A percentile compares a stretch with the other conserved stretches of the same genome.
Conservation (phyloP, 129 eudicot species). For the Escallonia rubra region DNA sequence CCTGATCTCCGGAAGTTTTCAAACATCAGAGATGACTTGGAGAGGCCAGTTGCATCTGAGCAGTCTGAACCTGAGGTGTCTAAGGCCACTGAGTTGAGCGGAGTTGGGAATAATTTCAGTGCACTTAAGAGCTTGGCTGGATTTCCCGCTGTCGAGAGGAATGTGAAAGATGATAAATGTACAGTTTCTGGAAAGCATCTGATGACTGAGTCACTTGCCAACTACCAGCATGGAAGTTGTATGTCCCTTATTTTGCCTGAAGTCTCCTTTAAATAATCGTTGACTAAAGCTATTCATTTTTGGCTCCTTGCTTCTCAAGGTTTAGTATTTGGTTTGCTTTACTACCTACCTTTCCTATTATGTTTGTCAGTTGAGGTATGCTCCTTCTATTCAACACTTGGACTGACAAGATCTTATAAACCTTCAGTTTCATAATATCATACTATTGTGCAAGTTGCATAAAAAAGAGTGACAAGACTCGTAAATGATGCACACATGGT, state of each 20-base stretch:
- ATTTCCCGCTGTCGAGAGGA: slow-evolving; percentile 37
- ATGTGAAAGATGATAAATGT: slow-evolving; percentile 43
- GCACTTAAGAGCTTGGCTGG: slow-evolving; percentile 30
- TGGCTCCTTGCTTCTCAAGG: too few species aligned
- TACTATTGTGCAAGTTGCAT: too few species aligned
- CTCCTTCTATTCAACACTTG: too few species aligned
- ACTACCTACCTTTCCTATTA: too few species aligned
- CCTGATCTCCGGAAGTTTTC: slow-evolving; percentile 43
- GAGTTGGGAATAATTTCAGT: slow-evolving; percentile 29
- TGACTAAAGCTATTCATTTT: too few species aligned
- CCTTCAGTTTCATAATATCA: too few species aligned
- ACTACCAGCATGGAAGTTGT: slow-evolving; percentile 54
- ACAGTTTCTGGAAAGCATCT: slow-evolving; percentile 37
- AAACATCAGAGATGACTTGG: slow-evolving; percentile 51
- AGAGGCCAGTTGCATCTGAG: slow-evolving; percentile 35
- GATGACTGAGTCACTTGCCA: slow-evolving; percentile 29
- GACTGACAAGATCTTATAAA: too few species aligned
- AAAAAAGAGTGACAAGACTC: too few species aligned
- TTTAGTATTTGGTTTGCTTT: too few species aligned
- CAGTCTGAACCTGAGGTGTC: slow-evolving; percentile 40
- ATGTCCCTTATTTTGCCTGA: slow-evolving; percentile 17
- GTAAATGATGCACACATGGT: too few species aligned
- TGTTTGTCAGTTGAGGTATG: too few species aligned
- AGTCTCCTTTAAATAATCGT: background rate
- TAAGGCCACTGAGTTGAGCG: slow-evolving; percentile 29